Percentiles rank a stretch among this genome's conserved stretches.
Evolutionary conservation across 1,139 yeast genomes (phyloP).

Genomic region (Yamadazyma trypodendri): DNA sequence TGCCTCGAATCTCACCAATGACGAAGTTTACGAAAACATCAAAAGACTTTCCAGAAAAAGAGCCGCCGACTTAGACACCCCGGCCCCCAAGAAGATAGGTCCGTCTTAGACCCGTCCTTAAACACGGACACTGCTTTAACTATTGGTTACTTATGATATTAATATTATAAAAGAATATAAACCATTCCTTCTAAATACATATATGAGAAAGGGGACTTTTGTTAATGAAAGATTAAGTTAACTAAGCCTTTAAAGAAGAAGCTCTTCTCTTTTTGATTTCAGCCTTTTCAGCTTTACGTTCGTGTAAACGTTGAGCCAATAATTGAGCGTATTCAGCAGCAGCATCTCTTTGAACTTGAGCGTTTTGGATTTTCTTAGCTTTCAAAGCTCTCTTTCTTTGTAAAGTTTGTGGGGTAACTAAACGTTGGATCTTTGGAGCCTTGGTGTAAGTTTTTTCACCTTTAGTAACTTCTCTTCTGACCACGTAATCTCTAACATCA

Average conservation of each 20-base stretch:
- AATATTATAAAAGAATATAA: conserved; percentile 6
- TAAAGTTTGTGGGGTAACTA: conserved; percentile 97
- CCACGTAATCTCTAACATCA: conserved; percentile 91
- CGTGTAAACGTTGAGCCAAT: conserved; percentile 97
- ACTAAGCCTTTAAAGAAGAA: conserved; percentile 88
- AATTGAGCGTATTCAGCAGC: conserved; percentile 99
- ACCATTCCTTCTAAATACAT: conserved; percentile 9
- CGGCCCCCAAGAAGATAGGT: conserved; percentile 2
- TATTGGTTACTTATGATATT: no score
- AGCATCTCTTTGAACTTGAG: conserved; percentile 99
- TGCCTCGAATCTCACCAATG: conserved; percentile 62
- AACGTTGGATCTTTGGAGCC: conserved; percentile 99
- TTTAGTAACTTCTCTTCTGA: conserved; percentile 97
- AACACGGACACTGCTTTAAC: no score
- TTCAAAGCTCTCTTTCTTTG: conserved; percentile 99
- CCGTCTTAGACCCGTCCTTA: no score
- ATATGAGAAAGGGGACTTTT: conserved; percentile 7
- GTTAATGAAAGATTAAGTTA: not conserved
- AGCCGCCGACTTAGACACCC: conserved; percentile 5
- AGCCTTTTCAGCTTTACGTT: conserved; percentile 97
- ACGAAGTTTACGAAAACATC: conserved; percentile 74
- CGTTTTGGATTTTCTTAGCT: conserved; percentile 92
- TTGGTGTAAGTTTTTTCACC: conserved; percentile 99
- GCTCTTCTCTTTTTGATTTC: conserved; percentile 99
- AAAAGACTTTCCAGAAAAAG: conserved; percentile 54